Base-by-base conservation (phyloP, 208 protist genomes). In the Crithidia mellificae region DNA sequence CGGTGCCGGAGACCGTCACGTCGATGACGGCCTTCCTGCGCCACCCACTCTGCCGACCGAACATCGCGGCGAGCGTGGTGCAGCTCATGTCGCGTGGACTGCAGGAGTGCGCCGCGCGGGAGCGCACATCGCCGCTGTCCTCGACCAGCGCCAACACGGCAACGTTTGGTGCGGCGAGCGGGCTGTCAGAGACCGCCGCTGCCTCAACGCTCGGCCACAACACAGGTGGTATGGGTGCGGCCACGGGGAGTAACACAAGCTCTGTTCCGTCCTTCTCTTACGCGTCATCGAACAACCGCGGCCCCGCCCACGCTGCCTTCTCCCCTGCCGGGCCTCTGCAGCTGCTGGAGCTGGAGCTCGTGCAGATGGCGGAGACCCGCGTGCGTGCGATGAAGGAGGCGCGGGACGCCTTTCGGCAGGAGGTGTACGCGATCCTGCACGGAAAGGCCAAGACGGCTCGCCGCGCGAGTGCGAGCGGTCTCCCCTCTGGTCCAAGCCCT, bases 81-180 rank as follows among this genome's bases (percentile, higher is more conserved):
- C n/a, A 58, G 32, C 75, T 88, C 50, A 74, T 90, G 53, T 69
- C 76, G 7, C 77, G 62, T 9, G 81, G 79, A 22, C 63, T 91
- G 46, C 78, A 63, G 47, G 83, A 91, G 65, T 90, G 88, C 61
- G 85, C 78, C 15, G 32, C 44, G 6, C 77, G 83, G 22, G 86
- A 87, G 44, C 57, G 39, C 25, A 39, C 52, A 9, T 36, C 53
- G 11, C 36, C 55, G 55, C 27, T 68, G 56, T 36, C 63, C 17
- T 6, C 7, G 27, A 17, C 6, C 14, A 25, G 36, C 34, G 14
- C 15, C 41, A n/a, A 46, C 32, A 30, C 15, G 6, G 9, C 29
- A 8, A n/a, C 11, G 24, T 52, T 30, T 19, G 14, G 39, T 19
- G 43, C 38, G 5, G 41, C n/a, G n/a, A n/a, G n/a, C n/a, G n/a